Conservation (phyloP, 805 yeast genomes). For the Yamadazyma tumulicola region DNA sequence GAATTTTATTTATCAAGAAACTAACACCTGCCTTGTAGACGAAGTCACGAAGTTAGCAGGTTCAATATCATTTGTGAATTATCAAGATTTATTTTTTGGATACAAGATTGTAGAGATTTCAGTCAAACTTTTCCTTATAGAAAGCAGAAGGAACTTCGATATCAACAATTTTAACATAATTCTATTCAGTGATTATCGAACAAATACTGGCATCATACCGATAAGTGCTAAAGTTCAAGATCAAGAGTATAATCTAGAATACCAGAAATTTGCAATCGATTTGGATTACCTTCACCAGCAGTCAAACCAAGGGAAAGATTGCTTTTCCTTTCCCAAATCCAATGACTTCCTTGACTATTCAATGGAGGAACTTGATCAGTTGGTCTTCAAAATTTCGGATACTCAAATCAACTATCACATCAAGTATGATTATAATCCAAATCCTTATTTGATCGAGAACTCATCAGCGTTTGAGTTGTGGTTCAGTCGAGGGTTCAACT, state of each 20-base stretch:
- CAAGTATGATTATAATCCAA: conserved; percentile 17
- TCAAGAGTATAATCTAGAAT: conserved; percentile 9
- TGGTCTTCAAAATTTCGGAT: background rate
- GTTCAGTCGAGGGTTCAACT: conserved; percentile 39
- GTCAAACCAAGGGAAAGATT: conserved; percentile 8
- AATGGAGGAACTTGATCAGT: background rate
- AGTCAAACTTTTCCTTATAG: conserved; percentile 4
- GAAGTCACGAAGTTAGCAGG: conserved; percentile 45
- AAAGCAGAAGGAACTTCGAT: conserved; percentile 10
- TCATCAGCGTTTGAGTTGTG: conserved; percentile 47
- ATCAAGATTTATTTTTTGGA: conserved; percentile 11
- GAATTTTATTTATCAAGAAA: conserved; percentile 38
- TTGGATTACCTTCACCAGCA: background rate
- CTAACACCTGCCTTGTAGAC: conserved; percentile 37
- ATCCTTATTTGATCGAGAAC: conserved; percentile 36
- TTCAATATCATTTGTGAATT: conserved; percentile 26
- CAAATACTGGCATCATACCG: conserved; percentile 23
- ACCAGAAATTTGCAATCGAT: conserved; percentile 1
- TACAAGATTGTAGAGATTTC: conserved; percentile 5
- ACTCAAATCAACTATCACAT: conserved; percentile 9
- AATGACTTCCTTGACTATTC: conserved; percentile 2
- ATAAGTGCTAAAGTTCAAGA: no score
- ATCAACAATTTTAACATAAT: conserved; percentile 10
- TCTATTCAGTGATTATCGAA: conserved; percentile 1
- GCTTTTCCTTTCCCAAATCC: conserved; percentile 20